Base-by-base conservation (phyloP, 257 asterid genomes). In the Catharanthus roseus region DNA sequence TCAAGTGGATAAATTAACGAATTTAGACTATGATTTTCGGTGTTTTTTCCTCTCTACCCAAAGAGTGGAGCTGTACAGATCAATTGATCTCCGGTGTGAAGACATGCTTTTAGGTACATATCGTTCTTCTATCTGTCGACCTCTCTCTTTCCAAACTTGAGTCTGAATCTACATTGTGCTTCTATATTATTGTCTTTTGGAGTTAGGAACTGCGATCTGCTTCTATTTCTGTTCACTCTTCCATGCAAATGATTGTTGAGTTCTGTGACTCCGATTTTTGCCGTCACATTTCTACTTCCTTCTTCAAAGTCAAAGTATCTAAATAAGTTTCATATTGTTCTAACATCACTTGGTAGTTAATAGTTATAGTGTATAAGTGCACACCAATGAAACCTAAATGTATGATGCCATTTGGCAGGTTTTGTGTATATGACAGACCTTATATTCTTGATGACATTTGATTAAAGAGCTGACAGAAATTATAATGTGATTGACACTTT, bases 51-150 rank as follows among this genome's bases (percentile, higher is more conserved):
- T 95, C 68, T 81, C 97, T 50, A 81, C 91, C 74, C 87, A 82
- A 68, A 86, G 99, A 81, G 68, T 86, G 78, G 96, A 91, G 74
- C 90, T 95, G 72, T 95, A 95, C 73, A 78, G 96, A 81, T 81
- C 99, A 79, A 87, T 95, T 75, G 97, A 95, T 81, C 79, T 83
- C 81, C 96, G 99, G 44, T 95, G 99, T 76, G 97, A 95, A 81
- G 89, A 91, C 78, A 95, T 95, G 99, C 89, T 89, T 75, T 75
- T 83, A 88, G 97, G 99, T 91, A 81, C 70, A 44, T 50, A 13
- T 54, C 23, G 0, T 67, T 71, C 53, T 26, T 34, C 50, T 51
- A 45, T 69, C 36, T 28, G 23, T 54, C 16, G 33, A 51, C 26
- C 54, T n/a, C 23, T 38, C 1, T 6, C 34, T 12, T 29, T 24